Conservation (phyloP, 176 grass and related monocot genomes). For the Musa itinerans region DNA sequence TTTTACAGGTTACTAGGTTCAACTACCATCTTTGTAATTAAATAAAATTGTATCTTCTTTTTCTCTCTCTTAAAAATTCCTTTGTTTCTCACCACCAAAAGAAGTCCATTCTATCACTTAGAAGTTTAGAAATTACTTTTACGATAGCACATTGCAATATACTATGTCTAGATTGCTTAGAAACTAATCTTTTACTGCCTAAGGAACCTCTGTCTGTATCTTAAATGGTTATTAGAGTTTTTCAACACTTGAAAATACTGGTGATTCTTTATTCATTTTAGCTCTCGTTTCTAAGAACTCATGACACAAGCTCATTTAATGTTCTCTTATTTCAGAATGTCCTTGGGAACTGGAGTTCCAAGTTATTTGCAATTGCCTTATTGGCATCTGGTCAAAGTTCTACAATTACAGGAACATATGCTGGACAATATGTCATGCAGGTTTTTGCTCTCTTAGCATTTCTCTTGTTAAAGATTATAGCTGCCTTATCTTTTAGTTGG, state of each 20-base stretch:
- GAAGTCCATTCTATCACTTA: too few relatives aligned
- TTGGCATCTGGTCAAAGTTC: conserved; percentile 96
- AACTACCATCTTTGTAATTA: too few relatives aligned
- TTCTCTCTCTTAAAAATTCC: too few relatives aligned
- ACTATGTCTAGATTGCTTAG: not conserved
- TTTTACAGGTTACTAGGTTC: too few relatives aligned
- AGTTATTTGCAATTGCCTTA: conserved; percentile 86
- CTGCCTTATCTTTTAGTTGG: not conserved
- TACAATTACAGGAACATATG: conserved; percentile 96
- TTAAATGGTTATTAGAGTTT: not conserved
- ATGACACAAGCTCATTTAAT: not conserved
- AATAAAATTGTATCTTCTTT: too few relatives aligned
- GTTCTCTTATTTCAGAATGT: conserved; percentile 54
- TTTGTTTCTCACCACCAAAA: too few relatives aligned
- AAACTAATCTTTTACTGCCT: not conserved
- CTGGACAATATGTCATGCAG: conserved; percentile 99
- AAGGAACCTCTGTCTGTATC: not conserved
- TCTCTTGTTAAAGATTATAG: not conserved
- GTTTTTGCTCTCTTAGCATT: conserved; percentile 12
- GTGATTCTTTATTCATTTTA: not conserved
- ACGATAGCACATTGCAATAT: not conserved
- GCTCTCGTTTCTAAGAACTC: not conserved
- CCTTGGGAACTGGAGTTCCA: conserved; percentile 90
- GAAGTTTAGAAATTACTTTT: not conserved
- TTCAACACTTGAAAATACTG: not conserved